A percentile compares a stretch with the other conserved stretches of the same genome.
These are phyloP conservation scores for Fusarium globosum DNA, from an alignment of 2,329 filamentous ascomycete genomes.

Conservation along the genomic window DNA sequence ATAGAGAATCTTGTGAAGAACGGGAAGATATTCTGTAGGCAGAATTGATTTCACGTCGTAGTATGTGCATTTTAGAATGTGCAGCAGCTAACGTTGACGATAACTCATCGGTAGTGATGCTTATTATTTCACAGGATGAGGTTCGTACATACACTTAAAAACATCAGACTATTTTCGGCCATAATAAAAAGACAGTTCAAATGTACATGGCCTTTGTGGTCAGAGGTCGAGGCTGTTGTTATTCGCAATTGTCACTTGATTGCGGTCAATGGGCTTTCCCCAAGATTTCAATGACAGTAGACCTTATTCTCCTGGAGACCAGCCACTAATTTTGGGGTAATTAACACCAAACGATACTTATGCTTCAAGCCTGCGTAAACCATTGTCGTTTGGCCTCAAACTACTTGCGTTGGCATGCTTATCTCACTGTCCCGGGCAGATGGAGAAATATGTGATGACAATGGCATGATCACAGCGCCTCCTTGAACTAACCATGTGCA, in stretches of 20 bases:
- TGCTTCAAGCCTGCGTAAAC: rapidly evolving
- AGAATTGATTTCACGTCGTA: not conserved
- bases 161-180: not conserved
- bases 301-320: rapidly evolving
- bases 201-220: not conserved
- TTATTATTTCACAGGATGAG: not conserved
- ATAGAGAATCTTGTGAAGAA: not conserved
- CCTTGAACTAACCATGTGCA: not conserved
- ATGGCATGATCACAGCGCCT: not conserved
- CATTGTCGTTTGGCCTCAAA: rapidly evolving
- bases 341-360: rapidly evolving
- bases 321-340: rapidly evolving
- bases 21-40: rapidly evolving
- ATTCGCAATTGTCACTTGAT: too few species aligned
- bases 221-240: not conserved
- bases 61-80: not conserved
- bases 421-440: not conserved
- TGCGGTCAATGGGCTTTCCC: too few species aligned
- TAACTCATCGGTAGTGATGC: not conserved
- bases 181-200: not conserved
- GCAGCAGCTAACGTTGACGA: too few species aligned
- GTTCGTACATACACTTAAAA: not conserved
- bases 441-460: not conserved
- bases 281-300: not conserved
- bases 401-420: not conserved